phyloP scores from a whole-genome alignment of 2,329 filamentous ascomycete genomes.

The Tricladium varicosporioides region DNA sequence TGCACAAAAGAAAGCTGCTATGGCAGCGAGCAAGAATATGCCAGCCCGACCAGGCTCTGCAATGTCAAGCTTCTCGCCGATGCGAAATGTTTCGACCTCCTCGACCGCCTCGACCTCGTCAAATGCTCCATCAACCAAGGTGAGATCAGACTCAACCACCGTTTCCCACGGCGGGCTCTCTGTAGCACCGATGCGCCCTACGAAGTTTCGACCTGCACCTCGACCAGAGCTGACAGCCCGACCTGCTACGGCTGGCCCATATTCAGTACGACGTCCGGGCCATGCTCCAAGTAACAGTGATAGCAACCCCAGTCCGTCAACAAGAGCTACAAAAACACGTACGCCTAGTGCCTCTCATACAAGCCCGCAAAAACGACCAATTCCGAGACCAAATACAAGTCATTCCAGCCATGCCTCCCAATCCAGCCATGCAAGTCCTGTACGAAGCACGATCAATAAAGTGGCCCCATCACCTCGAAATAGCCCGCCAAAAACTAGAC shows the following conservation, averaged over 20 bases:
- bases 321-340: constrained; percentile 42
- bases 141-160: constrained; percentile 40
- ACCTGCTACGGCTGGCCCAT: constrained; percentile 64
- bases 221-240: constrained; percentile 55
- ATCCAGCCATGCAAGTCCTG: constrained; percentile 41
- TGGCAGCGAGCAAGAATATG: constrained; percentile 50
- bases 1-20: constrained; percentile 69
- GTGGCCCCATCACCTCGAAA: constrained; percentile 22
- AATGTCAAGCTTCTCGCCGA: constrained; percentile 60
- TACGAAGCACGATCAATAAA: constrained; percentile 34
- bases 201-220: constrained; percentile 42
- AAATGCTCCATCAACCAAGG: constrained; percentile 39
- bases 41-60: constrained; percentile 60
- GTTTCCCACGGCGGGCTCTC: constrained; percentile 55
- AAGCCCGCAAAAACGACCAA: constrained; percentile 36
- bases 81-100: constrained; percentile 40
- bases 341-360: constrained; percentile 49
- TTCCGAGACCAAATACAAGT: constrained; percentile 34
- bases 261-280: constrained; percentile 51
- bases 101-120: constrained; percentile 34
- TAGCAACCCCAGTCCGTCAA: constrained; percentile 32
- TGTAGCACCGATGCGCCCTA: constrained; percentile 61
- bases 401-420: constrained; percentile 34
- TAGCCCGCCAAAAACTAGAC: constrained; percentile 23
- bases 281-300: constrained; percentile 31